phyloP scores from a whole-genome alignment of 176 grass and related monocot species.

The Hyparrhenia diplandra region DNA sequence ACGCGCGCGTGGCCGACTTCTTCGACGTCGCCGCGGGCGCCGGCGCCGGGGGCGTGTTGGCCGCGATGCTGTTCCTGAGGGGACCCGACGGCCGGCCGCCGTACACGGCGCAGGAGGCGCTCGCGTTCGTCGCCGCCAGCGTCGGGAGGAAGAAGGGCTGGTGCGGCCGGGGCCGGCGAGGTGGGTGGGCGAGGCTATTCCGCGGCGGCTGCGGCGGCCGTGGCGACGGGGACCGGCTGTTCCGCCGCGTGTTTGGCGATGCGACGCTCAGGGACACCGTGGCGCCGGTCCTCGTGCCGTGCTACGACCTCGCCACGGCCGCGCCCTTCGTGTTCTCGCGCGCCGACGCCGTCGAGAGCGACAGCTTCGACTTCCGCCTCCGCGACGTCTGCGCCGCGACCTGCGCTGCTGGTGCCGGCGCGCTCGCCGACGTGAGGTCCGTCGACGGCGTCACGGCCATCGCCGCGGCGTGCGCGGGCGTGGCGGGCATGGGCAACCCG shows the following conservation, averaged over 20 bases:
- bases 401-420: neutral
- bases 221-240: too few relatives aligned
- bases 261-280: constrained; percentile 66
- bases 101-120: constrained; percentile 56
- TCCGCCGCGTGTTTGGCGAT: constrained; percentile 62
- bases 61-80: constrained; percentile 54
- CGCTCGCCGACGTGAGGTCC: constrained; percentile 1
- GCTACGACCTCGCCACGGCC: constrained; percentile 72
- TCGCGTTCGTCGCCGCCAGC: constrained; percentile 34
- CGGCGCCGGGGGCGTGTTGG: constrained; percentile 55
- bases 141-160: constrained; percentile 23
- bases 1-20: constrained; percentile 64
- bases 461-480: constrained; percentile 41
- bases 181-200: constrained; percentile 19
- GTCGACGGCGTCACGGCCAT: constrained; percentile 45
- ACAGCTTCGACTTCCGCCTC: constrained; percentile 70
- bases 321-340: constrained; percentile 86
- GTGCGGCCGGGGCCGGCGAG: constrained; percentile 1
- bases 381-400: constrained; percentile 62
- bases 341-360: constrained; percentile 74
- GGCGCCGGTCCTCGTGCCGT: constrained; percentile 68
- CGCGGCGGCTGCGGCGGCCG: neutral
- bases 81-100: constrained; percentile 48
- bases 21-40: constrained; percentile 73
- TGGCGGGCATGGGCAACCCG: constrained; percentile 59